Percentiles rank a stretch among this genome's conserved stretches.
Evolutionary conservation across 441 rosid genomes (phyloP).

Genomic region (Adansonia grandidieri): DNA sequence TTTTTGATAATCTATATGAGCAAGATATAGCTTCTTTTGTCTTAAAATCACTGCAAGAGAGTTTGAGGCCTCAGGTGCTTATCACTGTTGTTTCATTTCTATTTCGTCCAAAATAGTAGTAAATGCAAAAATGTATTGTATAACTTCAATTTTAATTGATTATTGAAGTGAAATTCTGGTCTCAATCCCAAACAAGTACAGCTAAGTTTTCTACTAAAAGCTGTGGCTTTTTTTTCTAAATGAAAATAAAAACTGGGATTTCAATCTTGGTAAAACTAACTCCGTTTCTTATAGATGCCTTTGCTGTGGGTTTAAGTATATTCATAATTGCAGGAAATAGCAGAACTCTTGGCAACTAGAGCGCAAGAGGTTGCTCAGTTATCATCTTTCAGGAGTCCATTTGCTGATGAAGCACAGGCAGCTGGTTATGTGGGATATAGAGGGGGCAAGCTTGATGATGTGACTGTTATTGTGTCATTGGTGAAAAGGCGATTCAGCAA

Average conservation of each 20-base stretch:
- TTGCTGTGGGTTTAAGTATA: conserved; percentile 1
- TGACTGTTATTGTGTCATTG: conserved; percentile 66
- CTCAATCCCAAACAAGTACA: not conserved
- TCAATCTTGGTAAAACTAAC: not conserved
- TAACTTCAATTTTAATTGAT: not conserved
- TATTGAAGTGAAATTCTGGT: not conserved
- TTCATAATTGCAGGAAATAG: conserved; percentile 51
- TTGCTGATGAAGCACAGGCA: conserved; percentile 79
- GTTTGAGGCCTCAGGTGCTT: conserved; percentile 62
- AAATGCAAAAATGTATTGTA: not conserved
- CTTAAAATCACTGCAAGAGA: conserved; percentile 48
- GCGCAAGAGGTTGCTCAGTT: conserved; percentile 63
- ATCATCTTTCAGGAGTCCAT: conserved; percentile 53
- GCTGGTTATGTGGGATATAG: conserved; percentile 67
- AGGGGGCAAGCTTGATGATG: conserved; percentile 62
- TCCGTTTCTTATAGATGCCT: not conserved
- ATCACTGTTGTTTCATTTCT: not conserved
- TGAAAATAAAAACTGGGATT: too few species aligned
- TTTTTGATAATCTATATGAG: conserved; percentile 73
- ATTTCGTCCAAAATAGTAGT: not conserved
- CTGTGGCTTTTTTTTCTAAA: not conserved
- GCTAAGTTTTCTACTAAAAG: conserved; percentile 4
- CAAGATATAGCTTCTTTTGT: conserved; percentile 62
- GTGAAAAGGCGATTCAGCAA: conserved; percentile 40
- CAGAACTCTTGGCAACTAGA: conserved; percentile 57